Evolutionary conservation across 1,139 yeast species (phyloP), one percentile per base, ranked within the genome.

Genomic region (Geotrichum carabidarum): DNA sequence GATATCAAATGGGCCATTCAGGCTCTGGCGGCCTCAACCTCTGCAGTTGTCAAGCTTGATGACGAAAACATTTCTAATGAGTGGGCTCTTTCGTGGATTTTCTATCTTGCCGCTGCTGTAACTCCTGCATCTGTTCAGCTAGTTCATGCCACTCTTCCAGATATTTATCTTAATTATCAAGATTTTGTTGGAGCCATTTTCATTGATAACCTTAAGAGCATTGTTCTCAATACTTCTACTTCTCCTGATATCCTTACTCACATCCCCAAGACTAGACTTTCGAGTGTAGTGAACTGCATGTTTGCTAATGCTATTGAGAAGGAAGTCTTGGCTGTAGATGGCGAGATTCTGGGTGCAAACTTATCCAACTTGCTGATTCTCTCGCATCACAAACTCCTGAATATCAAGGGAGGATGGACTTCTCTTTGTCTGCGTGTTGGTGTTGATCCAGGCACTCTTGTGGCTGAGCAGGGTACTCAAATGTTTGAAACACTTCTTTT

Each of bases 401-500:
- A 60, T 30, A 69, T 70, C 8, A 79, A 79, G 54, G 76, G 76
- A 57, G 84, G 86, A 1, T 93, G 99, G 99, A 86, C 90, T 44
- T 87, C 87, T 0, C 71, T 90, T 50, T 83, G 83, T 45, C 81
- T 85, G 63, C 74, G 80, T 53, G 77, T 85, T 9, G 70, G 71
- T 5, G 65, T 81, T 34, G 95, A 91, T 63, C 86, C 96, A 2
- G 86, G 86, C 18, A 63, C 67, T 3, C 69, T 89, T 48, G 79
- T 86, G 4, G 65, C 70, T 1, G 65, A 68, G 1, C 63, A 78
- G 55, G 69, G 76, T n/a, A 64, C 70, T 0, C 57, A 62, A 1
- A 70, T 86, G 31, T 67, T 81, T 9, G 63, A 66, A 0, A 60
- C 61, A 8, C 62, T 75, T 34, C 52, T 68, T 27, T 58, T 63